These are phyloP conservation scores for Xylariaceae sp. DNA, from an alignment of 2,329 filamentous ascomycete species.

Conservation along the genomic window DNA sequence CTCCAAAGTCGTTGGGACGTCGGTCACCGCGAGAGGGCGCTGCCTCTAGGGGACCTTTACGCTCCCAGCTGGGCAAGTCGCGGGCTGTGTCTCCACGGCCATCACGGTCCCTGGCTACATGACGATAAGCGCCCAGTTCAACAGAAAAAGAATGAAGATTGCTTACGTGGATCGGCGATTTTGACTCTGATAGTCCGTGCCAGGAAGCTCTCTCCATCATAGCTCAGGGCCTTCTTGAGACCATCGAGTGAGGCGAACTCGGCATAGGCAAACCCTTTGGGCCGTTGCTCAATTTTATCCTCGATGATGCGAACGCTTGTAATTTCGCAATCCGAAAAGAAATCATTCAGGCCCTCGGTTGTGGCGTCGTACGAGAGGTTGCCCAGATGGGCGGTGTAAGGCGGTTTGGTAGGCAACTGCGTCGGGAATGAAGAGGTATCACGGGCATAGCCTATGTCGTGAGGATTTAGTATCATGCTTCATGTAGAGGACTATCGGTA, in stretches of 20 bases:
- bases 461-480: neutral
- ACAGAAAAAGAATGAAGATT: constrained; percentile 5
- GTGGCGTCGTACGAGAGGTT: constrained; percentile 96
- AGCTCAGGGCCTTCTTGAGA: constrained; percentile 80
- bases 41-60: constrained; percentile 82
- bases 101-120: constrained; percentile 74
- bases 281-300: constrained; percentile 87
- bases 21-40: constrained; percentile 44
- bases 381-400: constrained; percentile 91
- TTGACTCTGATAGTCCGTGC: constrained; percentile 88
- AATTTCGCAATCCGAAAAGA: constrained; percentile 80
- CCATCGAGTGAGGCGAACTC: constrained; percentile 87
- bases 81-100: constrained; percentile 59
- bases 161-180: constrained; percentile 95
- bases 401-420: constrained; percentile 78
- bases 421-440: constrained; percentile 71
- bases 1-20: constrained; percentile 49
- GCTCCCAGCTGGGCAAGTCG: constrained; percentile 85
- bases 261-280: constrained; percentile 97
- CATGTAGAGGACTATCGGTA: too few species aligned
- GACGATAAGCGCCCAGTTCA: constrained; percentile 31
- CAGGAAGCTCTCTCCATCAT: constrained; percentile 78
- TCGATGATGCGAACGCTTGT: constrained; percentile 93
- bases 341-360: constrained; percentile 72
- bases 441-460: constrained; percentile 52